A percentile compares a stretch with the other conserved stretches of the same genome.
These are phyloP conservation scores for Musa acuminata DNA, from an alignment of 176 grass and related monocot genomes.

Conservation along the genomic window DNA sequence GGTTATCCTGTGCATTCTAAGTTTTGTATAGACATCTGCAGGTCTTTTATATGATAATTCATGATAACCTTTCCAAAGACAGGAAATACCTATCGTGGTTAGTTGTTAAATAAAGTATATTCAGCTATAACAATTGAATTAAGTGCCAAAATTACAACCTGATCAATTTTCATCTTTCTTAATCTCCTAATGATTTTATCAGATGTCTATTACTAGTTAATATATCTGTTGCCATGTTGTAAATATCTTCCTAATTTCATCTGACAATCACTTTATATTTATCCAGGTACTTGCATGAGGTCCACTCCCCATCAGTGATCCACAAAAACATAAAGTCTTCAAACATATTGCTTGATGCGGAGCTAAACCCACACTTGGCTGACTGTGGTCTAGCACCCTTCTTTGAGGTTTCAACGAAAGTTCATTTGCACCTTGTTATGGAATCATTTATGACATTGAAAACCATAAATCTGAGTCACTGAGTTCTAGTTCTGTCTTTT, in stretches of 20 bases:
- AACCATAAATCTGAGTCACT: not conserved
- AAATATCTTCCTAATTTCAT: not conserved
- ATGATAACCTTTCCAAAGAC: too few species aligned
- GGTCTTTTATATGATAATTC: too few species aligned
- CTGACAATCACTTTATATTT: not conserved
- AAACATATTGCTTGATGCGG: slow-evolving; percentile 76
- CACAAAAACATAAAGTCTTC: slow-evolving; percentile 93
- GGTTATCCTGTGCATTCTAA: too few species aligned
- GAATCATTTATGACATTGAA: not conserved
- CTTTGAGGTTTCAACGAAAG: slow-evolving; percentile 55
- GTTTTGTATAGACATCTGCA: too few species aligned
- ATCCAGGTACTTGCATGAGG: slow-evolving; percentile 87
- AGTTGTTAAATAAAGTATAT: too few species aligned
- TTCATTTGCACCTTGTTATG: not conserved
- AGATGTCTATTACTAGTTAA: too few species aligned
- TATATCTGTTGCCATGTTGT: too few species aligned
- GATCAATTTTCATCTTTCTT: too few species aligned
- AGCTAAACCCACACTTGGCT: slow-evolving; percentile 66
- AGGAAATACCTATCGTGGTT: too few species aligned
- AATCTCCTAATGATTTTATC: too few species aligned
- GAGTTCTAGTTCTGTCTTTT: not conserved
- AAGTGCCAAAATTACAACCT: too few species aligned
- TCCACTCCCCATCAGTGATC: slow-evolving; percentile 58
- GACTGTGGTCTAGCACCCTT: slow-evolving; percentile 64
- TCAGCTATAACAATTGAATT: too few species aligned